phyloP scores from a whole-genome alignment of 1,284 basidiomycete genomes.

The Cryptococcus sp. region DNA sequence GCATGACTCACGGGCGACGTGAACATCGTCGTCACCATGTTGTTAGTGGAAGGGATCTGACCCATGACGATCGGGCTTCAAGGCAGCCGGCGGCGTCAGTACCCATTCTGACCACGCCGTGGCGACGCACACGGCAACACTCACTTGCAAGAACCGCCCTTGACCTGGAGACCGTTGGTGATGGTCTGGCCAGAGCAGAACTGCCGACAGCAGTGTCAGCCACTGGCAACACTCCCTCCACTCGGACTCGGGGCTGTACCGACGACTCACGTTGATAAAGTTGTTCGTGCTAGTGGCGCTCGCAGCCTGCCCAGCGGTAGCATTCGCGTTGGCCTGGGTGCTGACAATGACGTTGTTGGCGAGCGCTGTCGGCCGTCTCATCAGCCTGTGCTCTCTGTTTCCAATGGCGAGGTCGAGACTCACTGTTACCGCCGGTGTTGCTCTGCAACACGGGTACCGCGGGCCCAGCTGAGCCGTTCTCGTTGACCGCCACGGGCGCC shows the following conservation, averaged over 20 bases:
- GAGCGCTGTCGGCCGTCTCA: slow-evolving; percentile 15
- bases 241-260: slow-evolving; percentile 5
- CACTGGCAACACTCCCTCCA: neutral
- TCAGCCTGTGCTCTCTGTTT: neutral
- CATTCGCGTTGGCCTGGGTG: slow-evolving; percentile 23
- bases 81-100: neutral
- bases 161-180: slow-evolving; percentile 47
- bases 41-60: slow-evolving; percentile 57
- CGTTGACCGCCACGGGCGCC: slow-evolving; percentile 8
- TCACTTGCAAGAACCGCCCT: slow-evolving; percentile 46
- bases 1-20: slow-evolving; percentile 19
- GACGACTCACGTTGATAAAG: slow-evolving; percentile 38
- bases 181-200: slow-evolving; percentile 38
- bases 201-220: slow-evolving; percentile 10
- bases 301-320: slow-evolving; percentile 36
- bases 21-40: slow-evolving; percentile 46
- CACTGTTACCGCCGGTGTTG: slow-evolving; percentile 15
- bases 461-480: slow-evolving; percentile 17
- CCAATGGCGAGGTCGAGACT: neutral
- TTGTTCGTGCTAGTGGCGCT: slow-evolving; percentile 42
- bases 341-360: slow-evolving; percentile 19
- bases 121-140: neutral
- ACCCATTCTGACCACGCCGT: neutral
- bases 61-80: slow-evolving; percentile 33
- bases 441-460: slow-evolving; percentile 13